Conservation (phyloP, 148 eudicot species). For the Gaultheria prostrata region DNA sequence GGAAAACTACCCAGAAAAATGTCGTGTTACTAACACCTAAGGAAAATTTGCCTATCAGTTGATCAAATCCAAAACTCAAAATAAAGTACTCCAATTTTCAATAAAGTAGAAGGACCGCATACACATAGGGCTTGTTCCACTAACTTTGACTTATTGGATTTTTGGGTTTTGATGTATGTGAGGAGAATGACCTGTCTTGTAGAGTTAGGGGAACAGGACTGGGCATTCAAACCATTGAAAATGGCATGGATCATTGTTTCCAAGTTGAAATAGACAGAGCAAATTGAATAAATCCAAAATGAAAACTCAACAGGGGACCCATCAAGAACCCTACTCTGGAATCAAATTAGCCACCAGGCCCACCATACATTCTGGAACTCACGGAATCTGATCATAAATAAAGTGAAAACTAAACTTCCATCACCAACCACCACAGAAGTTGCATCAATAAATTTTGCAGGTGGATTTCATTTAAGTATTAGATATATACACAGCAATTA, state of each 20-base stretch:
- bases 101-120: neutral
- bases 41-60: neutral
- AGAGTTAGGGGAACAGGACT: no score
- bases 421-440: slow-evolving; percentile 1
- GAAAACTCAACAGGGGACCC: neutral
- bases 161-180: no score
- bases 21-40: neutral
- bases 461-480: neutral
- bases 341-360: neutral
- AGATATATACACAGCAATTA: neutral
- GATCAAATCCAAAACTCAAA: neutral
- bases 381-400: neutral
- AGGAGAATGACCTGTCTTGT: no score
- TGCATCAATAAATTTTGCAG: neutral
- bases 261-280: neutral
- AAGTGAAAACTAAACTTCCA: neutral
- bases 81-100: neutral
- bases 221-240: neutral
- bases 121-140: neutral
- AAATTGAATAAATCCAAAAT: neutral
- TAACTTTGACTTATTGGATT: no score
- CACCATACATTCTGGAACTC: neutral
- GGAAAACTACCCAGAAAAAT: neutral
- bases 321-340: neutral
- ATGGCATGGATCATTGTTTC: neutral